These are phyloP conservation scores for Sclerotinia trifoliorum DNA, from an alignment of 2,329 filamentous ascomycete genomes.

Conservation along the genomic window DNA sequence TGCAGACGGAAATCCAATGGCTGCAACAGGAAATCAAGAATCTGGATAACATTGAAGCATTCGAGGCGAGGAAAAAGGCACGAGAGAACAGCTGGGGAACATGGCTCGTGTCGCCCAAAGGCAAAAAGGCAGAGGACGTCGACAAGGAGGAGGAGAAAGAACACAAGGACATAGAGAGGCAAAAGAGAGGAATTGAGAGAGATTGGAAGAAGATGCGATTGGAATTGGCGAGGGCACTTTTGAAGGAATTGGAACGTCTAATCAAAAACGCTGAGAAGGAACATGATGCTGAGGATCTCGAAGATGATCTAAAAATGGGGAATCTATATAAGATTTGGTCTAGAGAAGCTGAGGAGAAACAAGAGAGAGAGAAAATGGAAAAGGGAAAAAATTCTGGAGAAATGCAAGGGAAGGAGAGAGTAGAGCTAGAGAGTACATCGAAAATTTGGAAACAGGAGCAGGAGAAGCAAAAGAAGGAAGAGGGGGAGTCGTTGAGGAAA, in stretches of 20 bases:
- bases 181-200: slow-evolving; percentile 40
- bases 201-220: slow-evolving; percentile 40
- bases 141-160: slow-evolving; percentile 39
- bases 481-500: slow-evolving; percentile 24
- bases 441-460: slow-evolving; percentile 25
- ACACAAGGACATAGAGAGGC: slow-evolving; percentile 38
- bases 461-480: slow-evolving; percentile 26
- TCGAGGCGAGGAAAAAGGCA: slow-evolving; percentile 38
- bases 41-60: slow-evolving; percentile 35
- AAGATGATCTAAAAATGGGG: slow-evolving; percentile 25
- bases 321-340: slow-evolving; percentile 23
- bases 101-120: slow-evolving; percentile 39
- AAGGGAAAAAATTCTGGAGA: slow-evolving; percentile 1
- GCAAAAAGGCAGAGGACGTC: slow-evolving; percentile 35
- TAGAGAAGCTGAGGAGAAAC: slow-evolving; percentile 21
- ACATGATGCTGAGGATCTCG: slow-evolving; percentile 24
- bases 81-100: slow-evolving; percentile 39
- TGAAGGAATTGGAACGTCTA: slow-evolving; percentile 26
- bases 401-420: neutral
- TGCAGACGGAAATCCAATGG: slow-evolving; percentile 29
- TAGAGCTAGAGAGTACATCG: neutral
- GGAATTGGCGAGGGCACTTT: slow-evolving; percentile 26
- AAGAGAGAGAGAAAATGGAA: slow-evolving; percentile 19
- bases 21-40: slow-evolving; percentile 38
- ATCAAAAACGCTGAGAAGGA: slow-evolving; percentile 21